Conservation (phyloP, 805 yeast species). For the Crinitomyces ghanaensis region DNA sequence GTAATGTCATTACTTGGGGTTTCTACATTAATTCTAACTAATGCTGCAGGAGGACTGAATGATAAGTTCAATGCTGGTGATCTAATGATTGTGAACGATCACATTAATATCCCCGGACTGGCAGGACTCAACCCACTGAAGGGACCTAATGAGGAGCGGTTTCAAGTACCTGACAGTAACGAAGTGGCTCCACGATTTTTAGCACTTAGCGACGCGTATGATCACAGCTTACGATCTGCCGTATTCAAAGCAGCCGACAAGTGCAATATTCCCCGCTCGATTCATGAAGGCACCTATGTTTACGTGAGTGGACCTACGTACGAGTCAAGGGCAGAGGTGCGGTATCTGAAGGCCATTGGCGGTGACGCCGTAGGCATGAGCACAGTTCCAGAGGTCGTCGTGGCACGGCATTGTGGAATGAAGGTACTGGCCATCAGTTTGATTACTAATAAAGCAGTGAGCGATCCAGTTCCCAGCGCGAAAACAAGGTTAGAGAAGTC, state of each 20-base stretch:
- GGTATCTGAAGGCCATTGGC: slow-evolving; percentile 58
- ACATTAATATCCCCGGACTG: slow-evolving; percentile 81
- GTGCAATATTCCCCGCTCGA: slow-evolving; percentile 39
- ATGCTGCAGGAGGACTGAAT: slow-evolving; percentile 91
- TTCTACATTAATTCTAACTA: slow-evolving; percentile 54
- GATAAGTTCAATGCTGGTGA: slow-evolving; percentile 65
- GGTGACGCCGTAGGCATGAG: slow-evolving; percentile 98
- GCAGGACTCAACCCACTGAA: slow-evolving; percentile 79
- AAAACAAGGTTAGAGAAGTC: slow-evolving; percentile 14
- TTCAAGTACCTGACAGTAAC: too few species aligned
- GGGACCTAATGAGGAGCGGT: slow-evolving; percentile 70
- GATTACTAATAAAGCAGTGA: slow-evolving; percentile 75
- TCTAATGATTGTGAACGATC: slow-evolving; percentile 82
- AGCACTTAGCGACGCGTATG: slow-evolving; percentile 85
- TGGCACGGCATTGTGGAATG: slow-evolving; percentile 82
- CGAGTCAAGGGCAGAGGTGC: slow-evolving; percentile 86
- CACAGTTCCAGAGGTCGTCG: slow-evolving; percentile 90
- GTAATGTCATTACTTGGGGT: slow-evolving; percentile 57
- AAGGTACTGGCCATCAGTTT: slow-evolving; percentile 74
- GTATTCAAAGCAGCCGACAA: slow-evolving; percentile 45
- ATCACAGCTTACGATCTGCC: slow-evolving; percentile 51
- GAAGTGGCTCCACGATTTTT: slow-evolving; percentile 89
- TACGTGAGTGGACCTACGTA: slow-evolving; percentile 91
- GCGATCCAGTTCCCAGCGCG: slow-evolving; percentile 33
- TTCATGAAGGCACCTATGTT: slow-evolving; percentile 80